These are phyloP conservation scores for Tulasnella sp. DNA, from an alignment of 768 basidiomycete genomes.

Conservation along the genomic window DNA sequence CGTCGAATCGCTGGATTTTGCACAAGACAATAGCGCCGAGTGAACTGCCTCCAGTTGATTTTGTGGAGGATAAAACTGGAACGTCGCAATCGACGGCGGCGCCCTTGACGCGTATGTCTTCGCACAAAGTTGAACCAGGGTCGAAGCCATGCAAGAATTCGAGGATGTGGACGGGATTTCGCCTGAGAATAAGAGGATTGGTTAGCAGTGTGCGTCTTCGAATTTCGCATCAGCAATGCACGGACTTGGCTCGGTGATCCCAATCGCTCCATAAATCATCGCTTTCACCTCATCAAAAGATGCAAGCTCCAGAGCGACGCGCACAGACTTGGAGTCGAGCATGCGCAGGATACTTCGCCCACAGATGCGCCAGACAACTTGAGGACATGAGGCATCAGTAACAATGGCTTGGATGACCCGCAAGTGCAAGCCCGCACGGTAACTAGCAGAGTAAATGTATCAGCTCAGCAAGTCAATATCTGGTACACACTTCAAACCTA, in stretches of 20 bases:
- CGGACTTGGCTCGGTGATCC: not conserved
- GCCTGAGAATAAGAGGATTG: not conserved
- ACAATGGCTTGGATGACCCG: constrained; percentile 31
- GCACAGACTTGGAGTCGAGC: not conserved
- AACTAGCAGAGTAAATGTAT: not conserved
- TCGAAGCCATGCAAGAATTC: constrained; percentile 14
- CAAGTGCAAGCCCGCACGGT: constrained; percentile 1
- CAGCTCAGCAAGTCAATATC: not conserved
- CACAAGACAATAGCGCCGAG: constrained; percentile 9
- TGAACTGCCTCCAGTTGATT: constrained; percentile 9
- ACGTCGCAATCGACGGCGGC: constrained; percentile 22
- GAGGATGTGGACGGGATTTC: not conserved
- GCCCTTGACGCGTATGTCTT: not conserved
- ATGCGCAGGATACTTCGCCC: constrained; percentile 29
- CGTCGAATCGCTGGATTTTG: not conserved
- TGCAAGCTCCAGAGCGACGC: not conserved
- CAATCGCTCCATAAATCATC: not conserved
- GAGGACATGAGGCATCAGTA: constrained; percentile 19
- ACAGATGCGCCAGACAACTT: constrained; percentile 26
- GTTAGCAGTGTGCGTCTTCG: not conserved
- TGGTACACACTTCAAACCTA: not conserved
- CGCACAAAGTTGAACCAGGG: not conserved
- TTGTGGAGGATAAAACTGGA: constrained; percentile 19
- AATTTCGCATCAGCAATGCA: not conserved
- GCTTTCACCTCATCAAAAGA: constrained; percentile 7